Evolutionary conservation across 2,329 filamentous ascomycete genomes (phyloP), one percentile per base, ranked within the genome.

Genomic region (Neurospora crassa): DNA sequence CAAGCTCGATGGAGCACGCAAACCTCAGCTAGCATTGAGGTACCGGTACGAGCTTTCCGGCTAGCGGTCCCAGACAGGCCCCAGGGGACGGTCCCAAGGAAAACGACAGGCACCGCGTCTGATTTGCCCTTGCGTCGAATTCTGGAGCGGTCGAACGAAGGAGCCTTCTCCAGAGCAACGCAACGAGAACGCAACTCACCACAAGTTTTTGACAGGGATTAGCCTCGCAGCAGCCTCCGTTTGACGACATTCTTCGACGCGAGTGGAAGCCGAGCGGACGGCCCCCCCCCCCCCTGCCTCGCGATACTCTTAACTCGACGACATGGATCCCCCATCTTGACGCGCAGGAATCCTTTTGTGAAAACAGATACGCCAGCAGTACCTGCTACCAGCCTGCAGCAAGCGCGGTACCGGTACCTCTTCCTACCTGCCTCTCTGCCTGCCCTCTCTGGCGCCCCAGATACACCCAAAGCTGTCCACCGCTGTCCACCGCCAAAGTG

Each of bases 241-340:
- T 80, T 79, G 79, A 81, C 80, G 79, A 80, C 78, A 80, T 79
- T 75, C 77, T 74, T 78, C 77, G 73, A 71, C 69, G 73, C 70
- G 71, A 75, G 72, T 73, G 71, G 72, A 72, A 71, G 67, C 72
- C 47, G 47, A 53, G 47, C 20, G 34, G 53, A 34, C 24, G 53
- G n/a, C n/a, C n/a, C n/a, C 3, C 12, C 24, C 34, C 47, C 53
- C 47, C 53, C 53, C 53, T 63, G 29, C 29, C 53, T 63, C 29
- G 16, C 53, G 53, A 63, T 63, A 29, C 29, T 73, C 71, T 63
- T 74, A 77, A 75, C 71, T 76, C 78, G 76, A 80, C 77, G 78
- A 80, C 81, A 81, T 80, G 81, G 81, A 81, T 81, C 81, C 79
- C 78, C 80, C 81, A 77, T 82, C 77, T 75, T 79, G 12, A 34